Evolutionary conservation across 495 filamentous ascomycete genomes (phyloP).

Genomic region (Corynascus novoguineensis): DNA sequence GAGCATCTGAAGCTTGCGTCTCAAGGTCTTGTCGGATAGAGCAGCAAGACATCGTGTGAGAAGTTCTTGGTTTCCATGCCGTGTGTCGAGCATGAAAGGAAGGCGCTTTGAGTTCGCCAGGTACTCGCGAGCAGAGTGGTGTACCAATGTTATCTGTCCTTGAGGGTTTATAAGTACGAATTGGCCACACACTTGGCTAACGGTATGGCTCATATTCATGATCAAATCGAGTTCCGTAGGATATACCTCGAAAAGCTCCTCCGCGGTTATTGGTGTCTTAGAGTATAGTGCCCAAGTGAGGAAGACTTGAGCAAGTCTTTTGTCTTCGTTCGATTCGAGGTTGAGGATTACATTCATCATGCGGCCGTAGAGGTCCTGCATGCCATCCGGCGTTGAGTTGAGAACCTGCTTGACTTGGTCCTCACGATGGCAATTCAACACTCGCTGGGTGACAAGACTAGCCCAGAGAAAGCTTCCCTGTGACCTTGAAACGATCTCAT

Average conservation of each 20-base stretch:
- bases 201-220: slow-evolving; percentile 3
- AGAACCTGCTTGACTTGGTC: slow-evolving; percentile 3
- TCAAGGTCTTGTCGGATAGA: slow-evolving; percentile 7
- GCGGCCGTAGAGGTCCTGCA: slow-evolving; percentile 8
- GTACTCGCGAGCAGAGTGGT: slow-evolving; percentile 12
- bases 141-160: slow-evolving; percentile 5
- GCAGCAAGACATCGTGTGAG: not conserved
- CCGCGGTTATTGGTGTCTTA: slow-evolving; percentile 1
- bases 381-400: slow-evolving; percentile 7
- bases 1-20: slow-evolving; percentile 2
- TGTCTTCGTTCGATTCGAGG: slow-evolving; percentile 4
- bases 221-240: not conserved
- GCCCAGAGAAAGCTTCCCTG: slow-evolving; percentile 29
- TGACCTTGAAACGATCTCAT: slow-evolving; percentile 17
- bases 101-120: not conserved
- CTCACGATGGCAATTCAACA: slow-evolving; percentile 8
- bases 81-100: not conserved
- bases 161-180: slow-evolving; percentile 9
- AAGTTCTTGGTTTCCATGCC: not conserved
- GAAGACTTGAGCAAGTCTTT: not conserved
- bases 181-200: slow-evolving; percentile 10
- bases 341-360: slow-evolving; percentile 3
- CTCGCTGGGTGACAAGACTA: slow-evolving; percentile 5
- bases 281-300: slow-evolving; percentile 11
- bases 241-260: slow-evolving; percentile 7